These are phyloP conservation scores for Sporothrix euskadiensis DNA, from an alignment of 2,329 filamentous ascomycete genomes.

Conservation along the genomic window DNA sequence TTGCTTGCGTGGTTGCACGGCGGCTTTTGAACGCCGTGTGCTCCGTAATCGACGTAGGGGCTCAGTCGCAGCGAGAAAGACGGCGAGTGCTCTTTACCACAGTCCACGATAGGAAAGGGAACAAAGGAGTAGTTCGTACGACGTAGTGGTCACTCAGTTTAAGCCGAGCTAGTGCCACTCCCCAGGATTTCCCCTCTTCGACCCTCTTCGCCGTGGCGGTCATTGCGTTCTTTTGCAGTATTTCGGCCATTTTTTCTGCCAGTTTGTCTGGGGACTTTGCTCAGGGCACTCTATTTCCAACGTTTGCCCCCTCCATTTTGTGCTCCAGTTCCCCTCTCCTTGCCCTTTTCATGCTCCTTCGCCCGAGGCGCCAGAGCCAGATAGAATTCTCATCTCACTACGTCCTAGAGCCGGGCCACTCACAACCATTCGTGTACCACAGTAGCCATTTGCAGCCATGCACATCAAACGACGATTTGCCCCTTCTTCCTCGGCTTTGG, in stretches of 20 bases:
- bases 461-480: background rate
- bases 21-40: background rate
- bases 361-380: background rate
- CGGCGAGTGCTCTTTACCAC: background rate
- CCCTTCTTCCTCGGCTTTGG: background rate
- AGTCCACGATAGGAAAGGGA: background rate
- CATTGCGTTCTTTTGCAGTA: background rate
- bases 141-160: background rate
- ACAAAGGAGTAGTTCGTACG: background rate
- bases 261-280: background rate
- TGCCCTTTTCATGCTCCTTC: slow-evolving; percentile 4
- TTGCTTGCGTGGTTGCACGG: background rate
- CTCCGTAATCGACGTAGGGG: slow-evolving; percentile 6
- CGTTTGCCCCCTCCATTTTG: slow-evolving; percentile 5
- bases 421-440: background rate
- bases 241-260: too few relatives aligned
- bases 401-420: background rate
- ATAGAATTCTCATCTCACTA: background rate
- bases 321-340: slow-evolving; percentile 5
- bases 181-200: slow-evolving; percentile 17
- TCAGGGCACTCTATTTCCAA: background rate
- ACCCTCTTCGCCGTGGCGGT: background rate
- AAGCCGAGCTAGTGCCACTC: slow-evolving; percentile 21
- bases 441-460: background rate
- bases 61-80: slow-evolving; percentile 1